Conservation (phyloP, 768 basidiomycete genomes). For the Termitomyces titanicus region DNA sequence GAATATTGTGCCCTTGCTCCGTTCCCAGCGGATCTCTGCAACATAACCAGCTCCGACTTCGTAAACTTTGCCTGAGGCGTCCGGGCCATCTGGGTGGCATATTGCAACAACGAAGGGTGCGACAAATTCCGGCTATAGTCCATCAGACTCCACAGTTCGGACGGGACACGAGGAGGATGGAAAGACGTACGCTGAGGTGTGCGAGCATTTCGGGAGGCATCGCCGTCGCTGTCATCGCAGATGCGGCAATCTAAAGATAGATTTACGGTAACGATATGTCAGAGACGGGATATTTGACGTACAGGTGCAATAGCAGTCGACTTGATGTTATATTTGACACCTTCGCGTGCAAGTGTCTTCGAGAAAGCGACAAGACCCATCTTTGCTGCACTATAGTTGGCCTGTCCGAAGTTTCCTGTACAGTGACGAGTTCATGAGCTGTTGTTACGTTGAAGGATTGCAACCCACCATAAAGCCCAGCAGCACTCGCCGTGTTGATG, state of each 20-base stretch:
- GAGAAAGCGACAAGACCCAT: conserved; percentile 93
- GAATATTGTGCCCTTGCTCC: conserved; percentile 84
- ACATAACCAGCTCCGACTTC: conserved; percentile 93
- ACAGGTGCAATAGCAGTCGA: conserved; percentile 89
- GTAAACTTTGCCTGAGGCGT: conserved; percentile 79
- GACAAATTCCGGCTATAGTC: conserved; percentile 79
- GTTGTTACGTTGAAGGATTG: background rate
- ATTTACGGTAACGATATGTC: background rate
- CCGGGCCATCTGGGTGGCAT: conserved; percentile 78
- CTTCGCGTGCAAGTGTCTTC: conserved; percentile 89
- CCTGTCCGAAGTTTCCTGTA: conserved; percentile 90
- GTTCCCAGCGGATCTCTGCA: conserved; percentile 91
- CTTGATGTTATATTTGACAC: conserved; percentile 87
- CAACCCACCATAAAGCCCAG: conserved; percentile 81
- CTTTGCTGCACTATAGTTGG: conserved; percentile 98
- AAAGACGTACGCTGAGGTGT: conserved; percentile 64
- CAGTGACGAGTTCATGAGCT: background rate
- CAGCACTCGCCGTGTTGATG: conserved; percentile 92
- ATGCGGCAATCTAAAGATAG: conserved; percentile 76
- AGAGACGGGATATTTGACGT: conserved; percentile 19
- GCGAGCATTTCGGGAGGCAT: conserved; percentile 93
- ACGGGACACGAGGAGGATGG: background rate
- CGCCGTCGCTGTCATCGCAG: conserved; percentile 91
- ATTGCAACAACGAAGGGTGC: conserved; percentile 90
- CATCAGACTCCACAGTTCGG: background rate